These are phyloP conservation scores for Hyphochytrium catenoides DNA, from an alignment of 352 stramenopile species.

Conservation along the genomic window DNA sequence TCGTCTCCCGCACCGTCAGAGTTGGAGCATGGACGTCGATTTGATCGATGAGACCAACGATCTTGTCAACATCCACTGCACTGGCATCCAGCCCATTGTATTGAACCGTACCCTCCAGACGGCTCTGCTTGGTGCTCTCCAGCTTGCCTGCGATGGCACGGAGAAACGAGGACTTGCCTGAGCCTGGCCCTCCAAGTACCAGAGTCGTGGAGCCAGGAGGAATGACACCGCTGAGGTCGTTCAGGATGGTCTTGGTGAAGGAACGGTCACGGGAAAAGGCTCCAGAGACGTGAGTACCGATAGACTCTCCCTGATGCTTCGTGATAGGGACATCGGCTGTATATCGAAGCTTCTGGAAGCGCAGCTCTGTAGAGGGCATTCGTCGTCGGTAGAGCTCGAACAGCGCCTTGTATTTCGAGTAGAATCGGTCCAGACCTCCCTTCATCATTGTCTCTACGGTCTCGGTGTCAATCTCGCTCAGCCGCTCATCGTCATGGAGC, in stretches of 20 bases:
- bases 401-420: slow-evolving; percentile 49
- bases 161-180: slow-evolving; percentile 39
- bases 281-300: no score
- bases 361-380: slow-evolving; percentile 30
- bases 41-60: slow-evolving; percentile 33
- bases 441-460: slow-evolving; percentile 34
- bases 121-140: slow-evolving; percentile 14
- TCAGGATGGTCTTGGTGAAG: no score
- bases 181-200: slow-evolving; percentile 31
- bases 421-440: slow-evolving; percentile 38
- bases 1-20: slow-evolving; percentile 21
- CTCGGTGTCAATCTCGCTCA: no score
- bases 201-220: slow-evolving; percentile 30
- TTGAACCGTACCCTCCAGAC: slow-evolving; percentile 15
- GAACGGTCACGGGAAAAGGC: no score
- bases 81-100: slow-evolving; percentile 20
- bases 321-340: no score
- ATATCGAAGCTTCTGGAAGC: slow-evolving; percentile 46
- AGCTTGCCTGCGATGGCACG: slow-evolving; percentile 38
- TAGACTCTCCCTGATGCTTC: no score
- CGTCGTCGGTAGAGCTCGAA: slow-evolving; percentile 34
- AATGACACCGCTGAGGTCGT: slow-evolving; percentile 39
- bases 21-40: slow-evolving; percentile 21
- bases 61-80: slow-evolving; percentile 29
- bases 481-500: no score